Conservation (phyloP, 257 asterid genomes). For the Osmanthus fragrans region DNA sequence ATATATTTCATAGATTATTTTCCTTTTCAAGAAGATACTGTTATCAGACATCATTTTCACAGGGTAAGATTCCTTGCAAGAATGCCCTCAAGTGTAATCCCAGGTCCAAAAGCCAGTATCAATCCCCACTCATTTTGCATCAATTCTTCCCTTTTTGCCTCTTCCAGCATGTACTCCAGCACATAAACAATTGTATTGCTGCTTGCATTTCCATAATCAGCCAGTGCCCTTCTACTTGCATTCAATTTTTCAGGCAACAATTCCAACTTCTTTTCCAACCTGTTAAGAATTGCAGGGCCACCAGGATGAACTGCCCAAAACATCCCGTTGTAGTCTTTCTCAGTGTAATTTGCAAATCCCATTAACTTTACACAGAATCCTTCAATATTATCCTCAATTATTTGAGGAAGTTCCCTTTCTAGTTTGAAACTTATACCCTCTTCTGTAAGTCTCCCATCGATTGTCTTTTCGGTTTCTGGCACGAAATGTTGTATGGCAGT, state of each 20-base stretch:
- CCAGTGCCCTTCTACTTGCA: constrained; percentile 77
- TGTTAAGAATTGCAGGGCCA: constrained; percentile 85
- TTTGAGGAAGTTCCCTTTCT: constrained; percentile 73
- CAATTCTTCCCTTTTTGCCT: constrained; percentile 23
- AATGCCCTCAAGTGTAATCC: constrained; percentile 92
- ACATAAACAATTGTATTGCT: constrained; percentile 94
- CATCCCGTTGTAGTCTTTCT: constrained; percentile 52
- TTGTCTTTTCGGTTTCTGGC: constrained; percentile 80
- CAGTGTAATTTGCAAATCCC: constrained; percentile 37
- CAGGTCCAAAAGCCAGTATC: constrained; percentile 92
- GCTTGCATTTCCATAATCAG: constrained; percentile 92
- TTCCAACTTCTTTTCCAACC: constrained; percentile 72
- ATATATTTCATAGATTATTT: not conserved
- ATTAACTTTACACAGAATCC: constrained; percentile 63
- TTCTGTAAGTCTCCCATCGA: constrained; percentile 81
- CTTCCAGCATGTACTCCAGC: constrained; percentile 79
- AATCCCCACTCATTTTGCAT: constrained; percentile 64
- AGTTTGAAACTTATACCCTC: constrained; percentile 92
- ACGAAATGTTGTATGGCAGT: constrained; percentile 74
- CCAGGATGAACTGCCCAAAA: constrained; percentile 99
- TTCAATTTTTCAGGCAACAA: constrained; percentile 63
- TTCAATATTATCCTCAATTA: constrained; percentile 72
- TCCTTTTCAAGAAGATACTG: not conserved
- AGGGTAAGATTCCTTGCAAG: constrained; percentile 59
- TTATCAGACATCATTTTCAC: not conserved